phyloP scores from a whole-genome alignment of 257 asterid species.

The Avicennia marina region DNA sequence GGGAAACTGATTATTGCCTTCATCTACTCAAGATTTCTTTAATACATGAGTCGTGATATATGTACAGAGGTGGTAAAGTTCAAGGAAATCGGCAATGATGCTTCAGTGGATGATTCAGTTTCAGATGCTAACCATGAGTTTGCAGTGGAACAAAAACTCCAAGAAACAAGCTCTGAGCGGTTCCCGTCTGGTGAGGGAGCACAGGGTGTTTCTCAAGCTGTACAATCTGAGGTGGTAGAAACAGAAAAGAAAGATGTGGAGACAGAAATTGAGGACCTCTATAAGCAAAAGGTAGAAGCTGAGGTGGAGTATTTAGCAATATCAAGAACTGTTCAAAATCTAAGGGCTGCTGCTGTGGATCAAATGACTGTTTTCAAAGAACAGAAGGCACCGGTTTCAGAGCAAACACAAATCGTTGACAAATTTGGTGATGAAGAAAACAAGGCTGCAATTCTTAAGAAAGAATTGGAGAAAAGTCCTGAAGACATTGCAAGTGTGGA shows the following conservation, averaged over 20 bases:
- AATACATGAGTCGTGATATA: slow-evolving; percentile 8
- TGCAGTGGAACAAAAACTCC: neutral
- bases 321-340: slow-evolving; percentile 38
- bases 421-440: slow-evolving; percentile 34
- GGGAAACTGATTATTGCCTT: neutral
- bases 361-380: slow-evolving; percentile 36
- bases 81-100: slow-evolving; percentile 45
- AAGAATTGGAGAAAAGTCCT: slow-evolving; percentile 23
- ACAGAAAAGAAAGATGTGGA: slow-evolving; percentile 24
- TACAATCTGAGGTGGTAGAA: slow-evolving; percentile 34
- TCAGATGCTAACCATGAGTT: slow-evolving; percentile 13
- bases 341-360: slow-evolving; percentile 31
- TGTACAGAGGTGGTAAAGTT: slow-evolving; percentile 62
- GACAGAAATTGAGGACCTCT: slow-evolving; percentile 44
- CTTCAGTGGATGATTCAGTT: slow-evolving; percentile 26
- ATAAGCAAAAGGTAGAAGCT: slow-evolving; percentile 63
- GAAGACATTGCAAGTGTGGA: slow-evolving; percentile 31
- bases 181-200: slow-evolving; percentile 23
- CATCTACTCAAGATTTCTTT: neutral
- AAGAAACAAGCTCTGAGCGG: slow-evolving; percentile 21
- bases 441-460: slow-evolving; percentile 35
- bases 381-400: slow-evolving; percentile 25
- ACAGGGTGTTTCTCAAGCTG: slow-evolving; percentile 7
- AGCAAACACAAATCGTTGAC: slow-evolving; percentile 31
- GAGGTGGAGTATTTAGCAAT: slow-evolving; percentile 61